Evolutionary conservation across 2,329 filamentous ascomycete species (phyloP).

Genomic region (Emergomyces africanus): DNA sequence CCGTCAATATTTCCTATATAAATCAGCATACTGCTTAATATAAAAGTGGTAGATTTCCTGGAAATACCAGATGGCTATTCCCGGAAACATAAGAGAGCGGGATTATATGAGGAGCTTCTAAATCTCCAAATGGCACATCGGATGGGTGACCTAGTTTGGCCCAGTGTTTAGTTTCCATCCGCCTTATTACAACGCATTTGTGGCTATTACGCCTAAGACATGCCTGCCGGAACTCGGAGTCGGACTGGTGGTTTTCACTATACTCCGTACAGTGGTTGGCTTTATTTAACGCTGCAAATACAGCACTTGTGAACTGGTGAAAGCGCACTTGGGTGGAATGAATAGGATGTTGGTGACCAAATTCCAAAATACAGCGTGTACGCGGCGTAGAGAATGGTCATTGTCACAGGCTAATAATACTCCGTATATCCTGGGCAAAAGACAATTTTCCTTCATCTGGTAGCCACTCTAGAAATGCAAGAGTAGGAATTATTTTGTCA

Average conservation of each 20-base stretch:
- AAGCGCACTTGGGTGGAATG: too few species aligned
- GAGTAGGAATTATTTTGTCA: neutral
- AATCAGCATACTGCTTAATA: neutral
- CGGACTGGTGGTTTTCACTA: neutral
- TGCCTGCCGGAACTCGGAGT: neutral
- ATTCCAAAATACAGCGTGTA: constrained; percentile 1
- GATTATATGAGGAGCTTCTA: neutral
- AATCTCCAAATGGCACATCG: neutral
- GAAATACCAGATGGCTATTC: neutral
- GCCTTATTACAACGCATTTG: neutral
- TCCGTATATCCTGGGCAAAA: neutral
- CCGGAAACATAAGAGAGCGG: neutral
- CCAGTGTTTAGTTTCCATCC: neutral
- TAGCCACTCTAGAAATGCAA: neutral
- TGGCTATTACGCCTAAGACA: neutral
- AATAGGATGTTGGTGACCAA: neutral
- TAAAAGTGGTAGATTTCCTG: neutral
- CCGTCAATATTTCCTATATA: neutral
- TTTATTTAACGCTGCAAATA: neutral
- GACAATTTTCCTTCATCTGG: neutral
- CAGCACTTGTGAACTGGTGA: neutral
- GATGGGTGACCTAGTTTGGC: neutral
- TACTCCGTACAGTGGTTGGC: neutral
- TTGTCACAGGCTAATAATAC: neutral
- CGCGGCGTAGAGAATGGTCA: neutral